Base-by-base conservation (phyloP, 768 basidiomycete species). In the Amanita exitialis region DNA sequence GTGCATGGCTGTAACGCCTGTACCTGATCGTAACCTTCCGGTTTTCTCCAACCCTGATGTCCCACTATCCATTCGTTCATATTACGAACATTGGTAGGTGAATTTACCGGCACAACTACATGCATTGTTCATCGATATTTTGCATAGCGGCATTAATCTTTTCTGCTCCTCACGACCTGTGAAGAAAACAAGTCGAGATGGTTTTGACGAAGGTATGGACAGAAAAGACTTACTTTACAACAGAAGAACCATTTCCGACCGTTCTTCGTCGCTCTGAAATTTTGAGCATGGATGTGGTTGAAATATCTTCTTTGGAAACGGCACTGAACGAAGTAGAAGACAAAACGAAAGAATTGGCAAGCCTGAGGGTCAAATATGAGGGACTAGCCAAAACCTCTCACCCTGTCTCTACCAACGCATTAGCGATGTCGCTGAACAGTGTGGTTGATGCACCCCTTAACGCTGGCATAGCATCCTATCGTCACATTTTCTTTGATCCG, bases 181-280 rank as follows among this genome's bases (percentile, higher is more conserved):
- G 39, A 75, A 77, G 50, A 89, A 83, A 62, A 62, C 70, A 7
- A 76, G 73, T 47, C 72, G 78, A 23, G 82, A 88, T 56, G 81
- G 82, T 6, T 70, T 68, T 25, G 84, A 88, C n/a, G 62, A 86
- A 90, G 62, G 64, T 76, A 1, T 96, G 92, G 92, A 67, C 84
- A 0, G 93, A 96, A 63, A 97, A 95, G 70, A 90, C 87, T 0
- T 83, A 79, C 59, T 85, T 80, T 61, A 87, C 83, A 3, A 92
- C 90, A 0, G 90, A 93, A 64, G 87, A 91, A 58, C 75, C 80
- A 3, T 93, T 94, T 68, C 95, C 95, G 0, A 93, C 92, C 0
- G 87, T 97, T 2, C 76, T 97, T 34, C 81, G 88, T 28, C 80
- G 95, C 20, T 92, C 90, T 1, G 93, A 96, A 61, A 79, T 97